These are phyloP conservation scores for Pichia nanzhaoensis DNA, from an alignment of 805 yeast genomes.

Conservation along the genomic window DNA sequence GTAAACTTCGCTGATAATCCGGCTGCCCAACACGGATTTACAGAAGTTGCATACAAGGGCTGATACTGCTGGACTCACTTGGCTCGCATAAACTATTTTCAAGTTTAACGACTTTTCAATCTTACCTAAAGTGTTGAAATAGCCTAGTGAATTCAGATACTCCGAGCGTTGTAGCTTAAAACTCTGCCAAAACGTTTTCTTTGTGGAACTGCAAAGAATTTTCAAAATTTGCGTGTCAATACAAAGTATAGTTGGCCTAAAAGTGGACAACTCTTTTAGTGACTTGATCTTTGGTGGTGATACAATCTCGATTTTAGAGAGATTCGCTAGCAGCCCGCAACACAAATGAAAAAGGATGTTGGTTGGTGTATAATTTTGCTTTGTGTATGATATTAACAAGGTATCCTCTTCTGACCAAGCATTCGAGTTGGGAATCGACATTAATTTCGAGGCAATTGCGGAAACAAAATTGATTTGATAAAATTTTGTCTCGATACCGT, in stretches of 20 bases:
- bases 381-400: conserved; percentile 18
- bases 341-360: conserved; percentile 33
- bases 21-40: conserved; percentile 40
- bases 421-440: conserved; percentile 26
- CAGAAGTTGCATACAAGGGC: conserved; percentile 30
- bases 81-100: conserved; percentile 37
- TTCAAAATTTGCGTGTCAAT: conserved; percentile 23
- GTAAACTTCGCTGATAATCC: conserved; percentile 47
- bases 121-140: conserved; percentile 34
- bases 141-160: conserved; percentile 42
- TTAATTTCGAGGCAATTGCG: conserved; percentile 29
- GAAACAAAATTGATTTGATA: conserved; percentile 33
- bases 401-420: conserved; percentile 25
- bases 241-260: conserved; percentile 30
- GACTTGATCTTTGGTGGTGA: conserved; percentile 9
- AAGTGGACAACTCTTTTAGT: conserved; percentile 10
- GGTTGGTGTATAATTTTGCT: conserved; percentile 1
- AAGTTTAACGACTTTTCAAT: conserved; percentile 21
- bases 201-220: conserved; percentile 17
- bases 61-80: conserved; percentile 14
- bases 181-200: conserved; percentile 19
- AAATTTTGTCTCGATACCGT: conserved; percentile 21
- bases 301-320: conserved; percentile 23
- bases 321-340: conserved; percentile 33
- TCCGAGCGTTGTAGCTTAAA: conserved; percentile 32